These are phyloP conservation scores for Cytauxzoon felis DNA, from an alignment of 169 alveolate species.

Conservation along the genomic window DNA sequence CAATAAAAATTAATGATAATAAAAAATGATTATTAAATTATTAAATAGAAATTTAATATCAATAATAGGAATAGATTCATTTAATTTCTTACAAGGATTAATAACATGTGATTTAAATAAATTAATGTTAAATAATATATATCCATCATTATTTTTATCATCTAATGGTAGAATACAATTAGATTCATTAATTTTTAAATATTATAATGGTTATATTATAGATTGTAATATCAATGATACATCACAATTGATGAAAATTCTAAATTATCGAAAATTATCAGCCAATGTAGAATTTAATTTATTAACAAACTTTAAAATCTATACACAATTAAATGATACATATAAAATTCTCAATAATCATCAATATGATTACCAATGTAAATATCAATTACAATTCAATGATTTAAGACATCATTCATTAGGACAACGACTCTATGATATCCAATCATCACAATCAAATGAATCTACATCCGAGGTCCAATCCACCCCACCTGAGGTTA, in stretches of 20 bases:
- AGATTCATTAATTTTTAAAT: constrained; percentile 60
- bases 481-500: too few species aligned
- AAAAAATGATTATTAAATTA: constrained; percentile 38
- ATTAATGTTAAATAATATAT: constrained; percentile 15
- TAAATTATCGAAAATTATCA: constrained; percentile 32
- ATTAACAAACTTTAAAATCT: not conserved
- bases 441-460: too few species aligned
- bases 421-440: constrained; percentile 13
- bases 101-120: constrained; percentile 58
- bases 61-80: constrained; percentile 65
- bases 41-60: constrained; percentile 50
- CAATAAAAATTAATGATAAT: too few species aligned
- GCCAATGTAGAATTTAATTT: constrained; percentile 16
- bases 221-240: constrained; percentile 20
- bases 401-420: not conserved
- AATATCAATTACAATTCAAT: not conserved
- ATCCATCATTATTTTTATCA: constrained; percentile 50
- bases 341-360: too few species aligned
- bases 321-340: too few species aligned
- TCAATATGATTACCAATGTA: too few species aligned
- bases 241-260: not conserved
- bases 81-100: constrained; percentile 68
- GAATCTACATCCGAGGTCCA: too few species aligned
- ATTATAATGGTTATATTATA: constrained; percentile 4
- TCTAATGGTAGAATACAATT: constrained; percentile 66